Evolutionary conservation across 805 yeast species (phyloP).

Genomic region (Candida wancherniae): DNA sequence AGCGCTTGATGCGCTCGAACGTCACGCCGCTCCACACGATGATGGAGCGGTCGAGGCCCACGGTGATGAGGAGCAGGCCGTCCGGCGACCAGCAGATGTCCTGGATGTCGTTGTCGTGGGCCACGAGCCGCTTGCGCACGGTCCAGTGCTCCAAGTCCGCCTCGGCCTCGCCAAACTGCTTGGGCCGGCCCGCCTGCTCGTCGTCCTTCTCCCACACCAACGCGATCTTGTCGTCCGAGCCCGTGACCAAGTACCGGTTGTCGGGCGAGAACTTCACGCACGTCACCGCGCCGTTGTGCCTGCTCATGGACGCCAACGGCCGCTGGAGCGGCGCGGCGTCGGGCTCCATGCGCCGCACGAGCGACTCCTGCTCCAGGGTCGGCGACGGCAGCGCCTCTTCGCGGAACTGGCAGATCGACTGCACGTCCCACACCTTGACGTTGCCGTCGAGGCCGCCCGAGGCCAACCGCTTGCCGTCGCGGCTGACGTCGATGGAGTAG

Average conservation of each 20-base stretch:
- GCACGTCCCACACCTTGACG: constrained; percentile 81
- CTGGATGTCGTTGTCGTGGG: constrained; percentile 96
- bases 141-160: constrained; percentile 89
- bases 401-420: constrained; percentile 45
- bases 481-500: constrained; percentile 73
- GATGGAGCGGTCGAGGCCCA: constrained; percentile 88
- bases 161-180: constrained; percentile 65
- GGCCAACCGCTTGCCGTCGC: constrained; percentile 81
- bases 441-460: constrained; percentile 93
- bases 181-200: constrained; percentile 46
- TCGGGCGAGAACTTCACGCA: constrained; percentile 89
- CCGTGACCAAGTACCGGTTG: constrained; percentile 87
- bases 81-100: constrained; percentile 99
- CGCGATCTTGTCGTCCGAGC: constrained; percentile 90
- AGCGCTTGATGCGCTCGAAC: constrained; percentile 81
- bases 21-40: constrained; percentile 92
- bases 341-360: constrained; percentile 9
- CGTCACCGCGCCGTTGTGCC: constrained; percentile 97
- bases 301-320: constrained; percentile 85
- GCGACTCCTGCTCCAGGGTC: constrained; percentile 1
- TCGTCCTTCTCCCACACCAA: constrained; percentile 93
- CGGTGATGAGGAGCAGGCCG: constrained; percentile 82
- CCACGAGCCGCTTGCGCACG: constrained; percentile 84
- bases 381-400: no score
- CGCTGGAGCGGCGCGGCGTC: constrained; percentile 18